Evolutionary conservation across 176 grass and related monocot genomes (phyloP).

Genomic region (Aegilops umbellulata): DNA sequence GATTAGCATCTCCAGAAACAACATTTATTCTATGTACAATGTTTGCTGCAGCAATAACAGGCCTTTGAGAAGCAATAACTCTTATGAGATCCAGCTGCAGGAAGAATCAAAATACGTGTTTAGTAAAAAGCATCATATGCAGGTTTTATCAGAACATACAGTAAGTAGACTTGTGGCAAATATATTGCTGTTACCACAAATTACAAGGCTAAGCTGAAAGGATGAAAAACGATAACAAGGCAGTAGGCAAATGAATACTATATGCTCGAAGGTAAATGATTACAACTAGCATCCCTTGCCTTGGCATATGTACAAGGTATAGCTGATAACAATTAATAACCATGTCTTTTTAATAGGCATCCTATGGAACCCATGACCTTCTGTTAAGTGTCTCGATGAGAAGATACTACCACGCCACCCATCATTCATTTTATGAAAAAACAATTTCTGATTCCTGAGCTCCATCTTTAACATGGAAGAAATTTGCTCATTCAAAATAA

Average conservation of each 20-base stretch:
- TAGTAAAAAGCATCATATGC: constrained; percentile 8
- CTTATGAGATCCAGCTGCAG: constrained; percentile 90
- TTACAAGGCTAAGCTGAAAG: constrained; percentile 13
- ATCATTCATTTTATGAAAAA: not conserved
- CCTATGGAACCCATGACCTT: not conserved
- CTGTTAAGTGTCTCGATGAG: not conserved
- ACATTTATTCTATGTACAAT: constrained; percentile 73
- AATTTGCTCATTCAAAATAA: not conserved
- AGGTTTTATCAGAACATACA: constrained; percentile 4
- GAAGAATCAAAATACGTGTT: constrained; percentile 17
- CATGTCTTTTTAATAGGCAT: constrained; percentile 1
- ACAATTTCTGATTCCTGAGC: not conserved
- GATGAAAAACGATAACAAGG: not conserved
- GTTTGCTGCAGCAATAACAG: constrained; percentile 70
- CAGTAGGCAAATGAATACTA: constrained; percentile 12
- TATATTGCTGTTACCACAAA: constrained; percentile 22
- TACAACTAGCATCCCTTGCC: not conserved
- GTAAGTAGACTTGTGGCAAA: not conserved
- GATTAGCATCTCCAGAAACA: constrained; percentile 55
- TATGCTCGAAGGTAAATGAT: not conserved
- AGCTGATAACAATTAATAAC: not conserved
- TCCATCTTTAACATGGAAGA: constrained; percentile 11
- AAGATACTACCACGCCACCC: not conserved
- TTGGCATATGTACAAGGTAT: not conserved
- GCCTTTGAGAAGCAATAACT: constrained; percentile 86